Base-by-base conservation (phyloP, 2,329 filamentous ascomycete species). In the Neonectria faginata region DNA sequence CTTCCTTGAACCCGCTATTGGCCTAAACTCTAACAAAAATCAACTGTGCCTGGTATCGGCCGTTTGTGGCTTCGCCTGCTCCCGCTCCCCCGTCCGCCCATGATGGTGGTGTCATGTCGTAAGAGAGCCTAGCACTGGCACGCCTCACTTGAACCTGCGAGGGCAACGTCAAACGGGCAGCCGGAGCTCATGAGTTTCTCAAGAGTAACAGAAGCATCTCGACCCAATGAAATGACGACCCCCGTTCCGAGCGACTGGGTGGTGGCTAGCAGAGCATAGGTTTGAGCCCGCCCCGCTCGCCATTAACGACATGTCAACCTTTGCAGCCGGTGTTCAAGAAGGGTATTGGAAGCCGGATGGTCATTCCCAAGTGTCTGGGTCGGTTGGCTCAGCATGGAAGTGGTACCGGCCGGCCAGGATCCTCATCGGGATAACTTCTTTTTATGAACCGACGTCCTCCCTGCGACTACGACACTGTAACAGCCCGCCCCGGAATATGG, bases 361-460 rank as follows among this genome's bases (percentile, higher is more conserved):
- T 65, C 61, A 64, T 70, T 72, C 57, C 66, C 69, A 73, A 66
- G 44, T 29, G 55, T 69, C 65, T 72, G 66, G 66, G 60, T 65
- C 67, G 52, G 60, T 60, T 69, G 57, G 57, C 66, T 69, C 63
- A 63, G 55, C 58, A 58, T 57, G 70, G 70, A 68, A 70, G 62
- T 67, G 62, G 20, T 64, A 65, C 71, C 72, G 65, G 66, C 59
- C 50, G 55, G 51, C 62, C 48, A 66, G 33, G 54, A 25, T 64
- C 60, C 62, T 51, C 47, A 65, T 64, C 66, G 65, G 70, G 70
- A 58, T 31, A 69, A 61, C 57, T 65, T 57, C 57, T 65, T 29
- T 57, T 31, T 29, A 31, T 42, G 36, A 60, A 60, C 52, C 52
- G 36, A 29, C 44, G 29, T 58, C 53, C 16, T 58, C 54, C 12